A percentile compares a stretch with the other conserved stretches of the same genome.
Conservation (phyloP, 1,284 basidiomycete species). For the Papiliotrema laurentii region DNA sequence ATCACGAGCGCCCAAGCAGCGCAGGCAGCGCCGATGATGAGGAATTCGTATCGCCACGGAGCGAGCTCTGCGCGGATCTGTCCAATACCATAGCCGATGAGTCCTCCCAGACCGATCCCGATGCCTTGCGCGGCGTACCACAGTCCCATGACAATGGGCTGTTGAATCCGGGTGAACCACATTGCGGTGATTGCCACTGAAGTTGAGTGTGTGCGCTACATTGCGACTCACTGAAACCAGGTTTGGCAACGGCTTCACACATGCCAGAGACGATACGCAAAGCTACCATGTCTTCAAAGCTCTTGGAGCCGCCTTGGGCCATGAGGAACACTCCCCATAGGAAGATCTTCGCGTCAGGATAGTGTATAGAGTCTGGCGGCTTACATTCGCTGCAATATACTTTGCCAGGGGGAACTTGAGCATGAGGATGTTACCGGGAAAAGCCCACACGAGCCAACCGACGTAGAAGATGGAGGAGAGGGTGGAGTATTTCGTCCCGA, state of each 20-base stretch:
- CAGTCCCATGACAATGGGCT: slow-evolving; percentile 34
- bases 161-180: slow-evolving; percentile 38
- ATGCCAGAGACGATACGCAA: slow-evolving; percentile 48
- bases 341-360: slow-evolving; percentile 35
- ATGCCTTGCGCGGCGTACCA: slow-evolving; percentile 40
- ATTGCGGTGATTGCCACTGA: slow-evolving; percentile 28
- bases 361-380: too few species aligned
- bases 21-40: slow-evolving; percentile 39
- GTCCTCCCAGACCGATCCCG: slow-evolving; percentile 35
- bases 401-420: slow-evolving; percentile 49
- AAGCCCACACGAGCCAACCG: slow-evolving; percentile 50
- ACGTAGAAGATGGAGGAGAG: slow-evolving; percentile 28
- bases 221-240: slow-evolving; percentile 21
- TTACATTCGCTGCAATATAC: slow-evolving; percentile 47
- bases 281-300: slow-evolving; percentile 45
- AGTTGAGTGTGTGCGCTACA: background rate
- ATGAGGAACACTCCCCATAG: slow-evolving; percentile 51
- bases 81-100: slow-evolving; percentile 36
- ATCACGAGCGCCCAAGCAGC: slow-evolving; percentile 33
- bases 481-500: slow-evolving; percentile 31
- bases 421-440: slow-evolving; percentile 50
- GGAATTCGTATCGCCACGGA: slow-evolving; percentile 44
- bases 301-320: slow-evolving; percentile 46
- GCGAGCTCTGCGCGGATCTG: slow-evolving; percentile 35
- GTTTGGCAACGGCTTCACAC: slow-evolving; percentile 47